Percentiles rank a stretch among this genome's conserved stretches.
phyloP scores from a whole-genome alignment of 306 rosid species.

The Lathyrus sativus region DNA sequence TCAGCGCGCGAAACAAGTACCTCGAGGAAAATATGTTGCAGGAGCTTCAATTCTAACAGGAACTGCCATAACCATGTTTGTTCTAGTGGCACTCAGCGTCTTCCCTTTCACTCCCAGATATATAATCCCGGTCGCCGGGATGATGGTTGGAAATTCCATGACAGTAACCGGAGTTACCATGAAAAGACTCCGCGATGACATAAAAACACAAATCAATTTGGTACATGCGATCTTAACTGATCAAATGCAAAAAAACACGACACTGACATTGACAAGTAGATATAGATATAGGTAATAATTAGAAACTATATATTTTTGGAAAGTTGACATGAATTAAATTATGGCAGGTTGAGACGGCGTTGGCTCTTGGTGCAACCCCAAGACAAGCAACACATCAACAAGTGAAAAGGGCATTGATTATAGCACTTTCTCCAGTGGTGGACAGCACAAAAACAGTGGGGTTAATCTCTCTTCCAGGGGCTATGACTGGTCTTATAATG shows the following conservation, averaged over 20 bases:
- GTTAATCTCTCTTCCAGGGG: constrained; percentile 88
- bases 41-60: constrained; percentile 82
- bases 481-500: constrained; percentile 97
- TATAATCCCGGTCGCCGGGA: constrained; percentile 86
- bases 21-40: constrained; percentile 76
- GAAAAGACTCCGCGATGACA: constrained; percentile 88
- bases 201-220: constrained; percentile 70
- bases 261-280: too few relatives aligned
- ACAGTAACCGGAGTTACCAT: constrained; percentile 95
- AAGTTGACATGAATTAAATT: background rate
- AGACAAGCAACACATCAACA: constrained; percentile 84
- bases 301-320: too few relatives aligned
- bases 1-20: constrained; percentile 86
- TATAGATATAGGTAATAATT: too few relatives aligned
- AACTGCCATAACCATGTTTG: constrained; percentile 73
- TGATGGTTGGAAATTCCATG: constrained; percentile 98
- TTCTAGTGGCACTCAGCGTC: constrained; percentile 62
- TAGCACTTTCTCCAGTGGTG: constrained; percentile 81
- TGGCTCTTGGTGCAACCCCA: constrained; percentile 96
- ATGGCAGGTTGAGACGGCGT: constrained; percentile 84
- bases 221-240: constrained; percentile 11
- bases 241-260: too few relatives aligned
- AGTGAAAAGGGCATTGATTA: constrained; percentile 78
- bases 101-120: constrained; percentile 96
- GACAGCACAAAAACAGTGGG: constrained; percentile 96